Evolutionary conservation across 345 rosid species (phyloP), one percentile per base, ranked within the genome.

Genomic region (Streptanthus diversifolius): DNA sequence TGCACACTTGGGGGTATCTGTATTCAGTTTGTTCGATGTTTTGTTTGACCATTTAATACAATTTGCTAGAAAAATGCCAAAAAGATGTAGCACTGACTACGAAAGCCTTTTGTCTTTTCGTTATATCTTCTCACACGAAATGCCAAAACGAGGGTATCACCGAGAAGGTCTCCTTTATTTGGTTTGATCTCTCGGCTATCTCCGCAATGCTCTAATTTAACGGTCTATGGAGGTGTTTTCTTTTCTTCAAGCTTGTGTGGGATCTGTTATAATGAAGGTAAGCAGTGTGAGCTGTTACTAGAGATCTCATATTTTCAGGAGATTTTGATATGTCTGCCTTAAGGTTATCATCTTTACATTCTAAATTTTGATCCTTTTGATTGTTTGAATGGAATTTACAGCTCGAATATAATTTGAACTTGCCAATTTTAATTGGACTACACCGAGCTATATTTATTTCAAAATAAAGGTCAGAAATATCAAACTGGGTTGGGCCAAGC

Each of bases 21-120:
- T 64, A 15, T 55, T 73, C 76, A 53, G 70, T 53, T 41, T 63
- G 54, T 63, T 72, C 70, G 2, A 53, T 32, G 70, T 54, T 73
- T 54, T 64, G 30, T 73, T 73, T 64, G 71, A 63, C 71, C 18
- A 15, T 55, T 53, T 58, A 13, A 33, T 22, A 65, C 65, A 44
- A 33, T 58, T 58, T 21, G 56, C 47, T 32, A 32, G 45, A 13
- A 1, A n/a, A 64, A 54, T 1, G 39, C 48, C 63, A 72, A 72
- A 63, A 44, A 36, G 30, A 44, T 2, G 15, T 22, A 21, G 55
- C 76, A 63, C 48, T 54, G 57, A 72, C 41, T 72, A 44, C 62
- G 57, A 63, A 72, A 63, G 70, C 77, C 29, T 53, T 63, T 51
- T 48, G 61, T 61, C 49, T 62, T 51, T 61, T 39, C 32, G 33